Base-by-base conservation (phyloP, 352 stramenopile genomes). In the Aphanomyces euteiches region DNA sequence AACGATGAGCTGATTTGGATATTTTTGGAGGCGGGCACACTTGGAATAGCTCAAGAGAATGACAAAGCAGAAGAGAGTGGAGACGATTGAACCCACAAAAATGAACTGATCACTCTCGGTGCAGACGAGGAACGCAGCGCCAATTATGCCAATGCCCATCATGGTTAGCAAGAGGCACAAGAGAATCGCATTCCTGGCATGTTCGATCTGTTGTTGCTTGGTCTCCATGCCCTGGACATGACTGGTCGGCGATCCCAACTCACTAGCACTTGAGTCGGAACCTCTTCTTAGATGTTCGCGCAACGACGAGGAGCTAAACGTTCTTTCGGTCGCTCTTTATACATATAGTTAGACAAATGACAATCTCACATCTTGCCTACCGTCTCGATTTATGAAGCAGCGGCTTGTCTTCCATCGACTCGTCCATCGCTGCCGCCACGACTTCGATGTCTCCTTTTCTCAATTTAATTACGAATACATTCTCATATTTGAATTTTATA, bases 1-100 rank as follows among this genome's bases (percentile, higher is more conserved):
- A 65, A 93, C 88, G 64, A 96, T 94, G 45, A 96, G 79, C 12
- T 87, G 81, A 63, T 94, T 96, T 13, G 88, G 88, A 47, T 96
- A 85, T 8, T 80, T 75, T 8, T 84, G 76, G 54, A 92, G 81
- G 4, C 74, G 74, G 4, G 73, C 77, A 70, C 83, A 91, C 65
- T 75, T 73, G 56, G 75, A 37, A 74, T 91, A 96, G 66, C 82
- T 84, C 15, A 89, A 64, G 56, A 94, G 80, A 43, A 96, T 87
- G 15, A 89, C 77, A 21, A 88, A 57, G 38, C 82, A 93, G 73
- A 93, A 94, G 37, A 75, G 69, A n/a, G 72, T 68, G 1, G 86
- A 96, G 21, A 89, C 82, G 43, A 89, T 72, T 3, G 85, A 83
- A 15, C 88, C 88, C 0, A 91, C 71, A 45, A 92, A 90, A 28